Evolutionary conservation across 495 filamentous ascomycete genomes (phyloP).

Genomic region (Penicillium dipodomyicola): DNA sequence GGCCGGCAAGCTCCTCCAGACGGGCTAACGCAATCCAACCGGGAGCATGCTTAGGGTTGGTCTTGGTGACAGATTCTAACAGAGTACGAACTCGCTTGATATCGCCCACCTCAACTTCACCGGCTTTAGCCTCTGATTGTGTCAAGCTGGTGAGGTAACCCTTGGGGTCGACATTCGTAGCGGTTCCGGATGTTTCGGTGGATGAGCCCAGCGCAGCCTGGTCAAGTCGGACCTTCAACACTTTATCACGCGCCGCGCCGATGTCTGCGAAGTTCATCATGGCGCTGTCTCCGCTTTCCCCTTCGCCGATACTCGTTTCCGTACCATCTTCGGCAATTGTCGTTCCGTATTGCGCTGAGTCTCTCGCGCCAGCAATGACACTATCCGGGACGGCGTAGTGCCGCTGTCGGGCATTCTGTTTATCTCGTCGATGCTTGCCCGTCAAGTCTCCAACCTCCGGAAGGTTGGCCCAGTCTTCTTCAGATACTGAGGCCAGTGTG

Average conservation of each 20-base stretch:
- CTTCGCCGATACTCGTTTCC: slow-evolving; percentile 41
- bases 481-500: slow-evolving; percentile 79
- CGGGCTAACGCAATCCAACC: slow-evolving; percentile 95
- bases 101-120: slow-evolving; percentile 83
- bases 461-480: slow-evolving; percentile 94
- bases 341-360: slow-evolving; percentile 76
- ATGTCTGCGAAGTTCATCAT: slow-evolving; percentile 99
- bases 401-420: slow-evolving; percentile 75
- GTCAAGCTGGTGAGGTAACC: slow-evolving; percentile 91
- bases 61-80: slow-evolving; percentile 90
- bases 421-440: slow-evolving; percentile 81
- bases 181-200: slow-evolving; percentile 72
- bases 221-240: slow-evolving; percentile 85
- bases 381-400: slow-evolving; percentile 98
- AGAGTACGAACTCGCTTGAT: slow-evolving; percentile 93
- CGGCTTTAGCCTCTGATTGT: slow-evolving; percentile 71
- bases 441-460: slow-evolving; percentile 97
- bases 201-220: slow-evolving; percentile 74
- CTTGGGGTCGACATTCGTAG: slow-evolving; percentile 91
- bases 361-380: slow-evolving; percentile 82
- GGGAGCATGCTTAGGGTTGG: slow-evolving; percentile 91
- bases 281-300: slow-evolving; percentile 68
- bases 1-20: slow-evolving; percentile 88
- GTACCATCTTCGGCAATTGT: slow-evolving; percentile 77
- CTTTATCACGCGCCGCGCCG: slow-evolving; percentile 90